Conservation (phyloP, 768 basidiomycete species). For the Leccinum uliginosum region DNA sequence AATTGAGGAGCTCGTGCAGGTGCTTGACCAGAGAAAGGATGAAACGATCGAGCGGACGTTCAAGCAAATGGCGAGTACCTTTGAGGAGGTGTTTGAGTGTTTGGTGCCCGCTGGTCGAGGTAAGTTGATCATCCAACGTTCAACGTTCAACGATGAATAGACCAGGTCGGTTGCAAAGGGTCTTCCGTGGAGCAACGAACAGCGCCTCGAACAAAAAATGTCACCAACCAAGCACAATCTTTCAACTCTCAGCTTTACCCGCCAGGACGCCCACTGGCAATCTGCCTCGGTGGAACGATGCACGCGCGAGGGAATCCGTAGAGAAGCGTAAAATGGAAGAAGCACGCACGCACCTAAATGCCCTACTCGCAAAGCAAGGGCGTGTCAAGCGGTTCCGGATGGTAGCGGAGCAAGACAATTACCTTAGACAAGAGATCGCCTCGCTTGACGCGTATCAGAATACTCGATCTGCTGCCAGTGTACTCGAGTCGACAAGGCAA, state of each 20-base stretch:
- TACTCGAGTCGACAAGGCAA: conserved; percentile 48
- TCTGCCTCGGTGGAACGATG: conserved; percentile 72
- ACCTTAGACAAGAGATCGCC: conserved; percentile 72
- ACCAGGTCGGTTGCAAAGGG: conserved; percentile 48
- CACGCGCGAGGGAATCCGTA: conserved; percentile 44
- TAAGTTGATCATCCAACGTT: conserved; percentile 87
- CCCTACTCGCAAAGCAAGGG: conserved; percentile 88
- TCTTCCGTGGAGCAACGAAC: not conserved
- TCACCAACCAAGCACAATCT: conserved; percentile 64
- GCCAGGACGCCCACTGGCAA: conserved; percentile 74
- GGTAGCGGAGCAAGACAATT: conserved; percentile 78
- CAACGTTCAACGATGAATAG: no score
- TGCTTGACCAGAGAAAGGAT: conserved; percentile 94
- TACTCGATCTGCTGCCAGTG: conserved; percentile 50
- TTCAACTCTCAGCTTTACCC: conserved; percentile 64
- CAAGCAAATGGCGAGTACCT: conserved; percentile 95
- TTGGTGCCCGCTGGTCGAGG: conserved; percentile 97
- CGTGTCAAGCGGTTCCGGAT: conserved; percentile 82
- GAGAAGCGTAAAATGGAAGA: conserved; percentile 72
- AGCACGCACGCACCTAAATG: conserved; percentile 61
- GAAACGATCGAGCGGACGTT: conserved; percentile 98
- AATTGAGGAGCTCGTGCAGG: conserved; percentile 89
- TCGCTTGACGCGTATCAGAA: conserved; percentile 59
- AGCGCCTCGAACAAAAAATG: conserved; percentile 74
- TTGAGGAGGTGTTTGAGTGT: conserved; percentile 95